A percentile compares a stretch with the other conserved stretches of the same genome.
Evolutionary conservation across 495 filamentous ascomycete genomes (phyloP).

Genomic region (Podospora pseudocomata): DNA sequence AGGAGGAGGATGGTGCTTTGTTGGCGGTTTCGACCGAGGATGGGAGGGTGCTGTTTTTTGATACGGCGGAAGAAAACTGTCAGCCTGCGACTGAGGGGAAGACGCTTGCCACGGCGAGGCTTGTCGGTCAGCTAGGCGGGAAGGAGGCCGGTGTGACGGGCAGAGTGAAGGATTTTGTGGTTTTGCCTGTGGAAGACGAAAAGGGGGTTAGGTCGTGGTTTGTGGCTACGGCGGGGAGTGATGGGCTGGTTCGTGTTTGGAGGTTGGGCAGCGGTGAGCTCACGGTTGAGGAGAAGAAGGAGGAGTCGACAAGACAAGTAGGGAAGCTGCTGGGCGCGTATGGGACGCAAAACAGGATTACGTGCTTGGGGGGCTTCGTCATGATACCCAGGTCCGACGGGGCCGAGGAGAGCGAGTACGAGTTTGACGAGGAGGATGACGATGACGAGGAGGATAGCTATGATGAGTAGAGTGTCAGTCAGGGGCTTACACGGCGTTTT

Average conservation of each 20-base stretch:
- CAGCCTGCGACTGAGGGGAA: conserved; percentile 16
- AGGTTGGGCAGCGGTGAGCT: conserved; percentile 47
- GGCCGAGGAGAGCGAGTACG: conserved; percentile 47
- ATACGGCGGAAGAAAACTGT: conserved; percentile 49
- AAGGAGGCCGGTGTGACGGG: conserved; percentile 58
- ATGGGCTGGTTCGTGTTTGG: conserved; percentile 79
- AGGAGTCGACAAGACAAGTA: conserved; percentile 48
- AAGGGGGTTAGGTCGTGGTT: conserved; percentile 45
- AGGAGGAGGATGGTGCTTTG: conserved; percentile 45
- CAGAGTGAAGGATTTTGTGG: conserved; percentile 84
- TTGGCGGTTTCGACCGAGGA: conserved; percentile 89
- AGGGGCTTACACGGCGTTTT: neutral
- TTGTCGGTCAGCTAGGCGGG: conserved; percentile 77
- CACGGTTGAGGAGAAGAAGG: conserved; percentile 23
- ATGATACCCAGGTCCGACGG: conserved; percentile 63
- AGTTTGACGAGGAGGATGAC: conserved; percentile 44
- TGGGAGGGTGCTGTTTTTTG: conserved; percentile 82
- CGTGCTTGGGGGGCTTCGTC: conserved; percentile 79
- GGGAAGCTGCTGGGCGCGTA: conserved; percentile 74
- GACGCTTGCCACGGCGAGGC: conserved; percentile 47
- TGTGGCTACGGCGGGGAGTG: conserved; percentile 74
- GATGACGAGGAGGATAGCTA: conserved; percentile 41
- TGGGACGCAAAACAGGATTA: conserved; percentile 84
- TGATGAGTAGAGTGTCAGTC: conserved; percentile 38
- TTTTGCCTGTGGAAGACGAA: conserved; percentile 49